Percentiles rank a stretch among this genome's conserved stretches.
These are phyloP conservation scores for Dictyophora rubrovolvata DNA, from an alignment of 768 basidiomycete species.

Conservation along the genomic window DNA sequence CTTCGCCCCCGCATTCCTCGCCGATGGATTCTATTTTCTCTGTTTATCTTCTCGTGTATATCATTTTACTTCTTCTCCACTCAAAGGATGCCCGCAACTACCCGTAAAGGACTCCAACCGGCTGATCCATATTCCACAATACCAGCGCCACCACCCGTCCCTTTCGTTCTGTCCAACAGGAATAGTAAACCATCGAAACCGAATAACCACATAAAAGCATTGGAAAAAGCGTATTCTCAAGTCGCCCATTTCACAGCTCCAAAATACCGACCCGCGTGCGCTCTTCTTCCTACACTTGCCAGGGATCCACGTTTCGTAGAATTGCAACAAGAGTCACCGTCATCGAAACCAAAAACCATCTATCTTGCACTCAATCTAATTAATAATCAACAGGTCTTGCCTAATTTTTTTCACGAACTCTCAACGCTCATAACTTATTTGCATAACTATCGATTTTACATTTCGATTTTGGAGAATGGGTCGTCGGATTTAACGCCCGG, in stretches of 20 bases:
- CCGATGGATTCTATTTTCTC: too few relatives aligned
- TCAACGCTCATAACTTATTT: conserved; percentile 32
- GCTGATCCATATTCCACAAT: too few relatives aligned
- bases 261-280: conserved; percentile 1
- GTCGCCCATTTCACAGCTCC: neutral
- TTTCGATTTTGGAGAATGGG: conserved; percentile 39
- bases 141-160: too few relatives aligned
- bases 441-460: conserved; percentile 36
- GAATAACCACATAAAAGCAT: neutral
- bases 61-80: too few relatives aligned
- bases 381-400: conserved; percentile 38
- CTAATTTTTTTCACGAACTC: conserved; percentile 34
- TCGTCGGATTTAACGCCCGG: conserved; percentile 37
- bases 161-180: too few relatives aligned
- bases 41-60: too few relatives aligned
- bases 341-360: neutral
- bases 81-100: too few relatives aligned
- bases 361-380: conserved; percentile 40
- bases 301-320: neutral
- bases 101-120: too few relatives aligned
- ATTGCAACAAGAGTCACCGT: conserved; percentile 4
- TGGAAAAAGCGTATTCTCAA: neutral
- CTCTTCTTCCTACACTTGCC: neutral
- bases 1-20: too few relatives aligned
- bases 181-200: too few relatives aligned